Percentiles rank a stretch among this genome's conserved stretches.
These are phyloP conservation scores for Craterostigma plantagineum DNA, from an alignment of 257 asterid species.

Conservation along the genomic window DNA sequence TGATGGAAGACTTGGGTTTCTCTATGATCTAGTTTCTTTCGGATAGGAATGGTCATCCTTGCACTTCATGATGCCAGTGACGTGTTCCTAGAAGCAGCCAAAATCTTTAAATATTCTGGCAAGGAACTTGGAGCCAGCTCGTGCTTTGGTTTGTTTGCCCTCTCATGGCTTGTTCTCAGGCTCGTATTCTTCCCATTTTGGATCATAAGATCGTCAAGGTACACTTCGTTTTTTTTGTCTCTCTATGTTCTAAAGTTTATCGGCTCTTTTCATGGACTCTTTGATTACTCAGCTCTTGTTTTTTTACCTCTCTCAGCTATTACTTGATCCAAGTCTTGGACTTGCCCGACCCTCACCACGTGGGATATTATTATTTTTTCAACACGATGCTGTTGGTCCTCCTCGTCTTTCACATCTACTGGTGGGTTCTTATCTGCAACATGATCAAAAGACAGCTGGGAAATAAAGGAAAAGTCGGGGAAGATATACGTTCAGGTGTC, in stretches of 20 bases:
- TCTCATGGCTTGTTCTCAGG: constrained; percentile 77
- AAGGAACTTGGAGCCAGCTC: constrained; percentile 75
- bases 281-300: too few species aligned
- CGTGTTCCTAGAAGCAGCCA: constrained; percentile 84
- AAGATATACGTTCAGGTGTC: constrained; percentile 61
- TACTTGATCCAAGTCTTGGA: constrained; percentile 17
- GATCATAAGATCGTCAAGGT: constrained; percentile 62
- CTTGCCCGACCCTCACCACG: constrained; percentile 13
- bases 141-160: constrained; percentile 65
- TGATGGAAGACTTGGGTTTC: too few species aligned
- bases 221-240: too few species aligned
- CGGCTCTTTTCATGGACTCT: neutral
- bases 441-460: constrained; percentile 46
- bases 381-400: constrained; percentile 41
- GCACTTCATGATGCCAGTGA: constrained; percentile 96
- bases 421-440: constrained; percentile 54
- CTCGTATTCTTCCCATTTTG: constrained; percentile 79
- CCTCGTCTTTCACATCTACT: constrained; percentile 51
- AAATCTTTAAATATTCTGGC: constrained; percentile 77
- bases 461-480: constrained; percentile 53
- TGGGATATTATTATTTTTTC: constrained; percentile 31
- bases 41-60: constrained; percentile 56
- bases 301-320: constrained; percentile 21
- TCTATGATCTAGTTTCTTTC: constrained; percentile 43
- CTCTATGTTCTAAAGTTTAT: neutral